Evolutionary conservation across 2,329 filamentous ascomycete species (phyloP).

Genomic region (Emericellopsis atlantica): DNA sequence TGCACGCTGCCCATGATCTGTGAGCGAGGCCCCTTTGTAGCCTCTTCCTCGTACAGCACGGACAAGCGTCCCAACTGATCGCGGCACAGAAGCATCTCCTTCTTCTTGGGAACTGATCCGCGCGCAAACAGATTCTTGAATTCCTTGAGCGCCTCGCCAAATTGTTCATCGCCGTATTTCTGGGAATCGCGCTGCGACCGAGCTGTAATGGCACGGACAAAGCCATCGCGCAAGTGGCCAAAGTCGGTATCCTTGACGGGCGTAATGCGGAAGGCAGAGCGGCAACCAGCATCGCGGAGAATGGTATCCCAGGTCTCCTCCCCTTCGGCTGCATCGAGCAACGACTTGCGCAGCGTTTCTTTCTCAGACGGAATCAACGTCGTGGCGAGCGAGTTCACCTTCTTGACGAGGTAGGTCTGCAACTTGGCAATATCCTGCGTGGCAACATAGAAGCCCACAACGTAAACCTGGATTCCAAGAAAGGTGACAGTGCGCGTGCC

Average conservation of each 20-base stretch:
- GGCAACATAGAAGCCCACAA: constrained; percentile 84
- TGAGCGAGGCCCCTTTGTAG: constrained; percentile 27
- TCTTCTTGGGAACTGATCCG: constrained; percentile 67
- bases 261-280: constrained; percentile 70
- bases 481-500: constrained; percentile 87
- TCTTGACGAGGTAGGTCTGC: constrained; percentile 64
- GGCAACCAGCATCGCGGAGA: constrained; percentile 52
- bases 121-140: constrained; percentile 78
- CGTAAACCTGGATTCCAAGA: constrained; percentile 82
- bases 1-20: constrained; percentile 54
- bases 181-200: constrained; percentile 47
- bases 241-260: constrained; percentile 94
- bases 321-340: constrained; percentile 58
- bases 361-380: constrained; percentile 77
- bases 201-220: constrained; percentile 72
- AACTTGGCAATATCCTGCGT: constrained; percentile 71
- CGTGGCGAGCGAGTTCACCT: constrained; percentile 65
- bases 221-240: constrained; percentile 80
- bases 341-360: constrained; percentile 51
- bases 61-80: constrained; percentile 52
- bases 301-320: constrained; percentile 65
- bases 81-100: constrained; percentile 62
- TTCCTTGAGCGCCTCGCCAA: constrained; percentile 59
- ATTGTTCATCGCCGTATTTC: constrained; percentile 56
- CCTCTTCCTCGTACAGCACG: constrained; percentile 51